Percentiles rank a stretch among this genome's conserved stretches.
phyloP scores from a whole-genome alignment of 1,284 basidiomycete species.

The Golubevia sp. region DNA sequence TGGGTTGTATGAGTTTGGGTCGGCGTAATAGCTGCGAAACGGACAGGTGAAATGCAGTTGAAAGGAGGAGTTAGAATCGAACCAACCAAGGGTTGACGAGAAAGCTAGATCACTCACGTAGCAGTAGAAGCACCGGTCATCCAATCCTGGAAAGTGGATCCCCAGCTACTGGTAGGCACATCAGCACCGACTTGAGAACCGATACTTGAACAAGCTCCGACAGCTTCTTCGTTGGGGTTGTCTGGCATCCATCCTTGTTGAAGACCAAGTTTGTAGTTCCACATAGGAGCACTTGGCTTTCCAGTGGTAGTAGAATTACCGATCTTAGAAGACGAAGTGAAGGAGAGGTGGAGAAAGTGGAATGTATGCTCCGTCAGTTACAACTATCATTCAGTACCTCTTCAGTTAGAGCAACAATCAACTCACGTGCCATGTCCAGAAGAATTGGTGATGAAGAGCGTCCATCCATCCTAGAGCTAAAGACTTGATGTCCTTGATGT shows the following conservation, averaged over 20 bases:
- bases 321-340: conserved; percentile 5
- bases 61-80: too few species aligned
- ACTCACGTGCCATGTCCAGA: conserved; percentile 16
- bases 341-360: too few species aligned
- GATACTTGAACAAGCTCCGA: conserved; percentile 20
- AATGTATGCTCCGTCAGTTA: too few species aligned
- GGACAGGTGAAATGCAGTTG: too few species aligned
- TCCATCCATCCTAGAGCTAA: conserved; percentile 35
- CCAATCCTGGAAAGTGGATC: conserved; percentile 21
- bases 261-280: conserved; percentile 18
- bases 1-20: conserved; percentile 8
- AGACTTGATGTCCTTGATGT: conserved; percentile 17
- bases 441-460: conserved; percentile 32
- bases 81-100: too few species aligned
- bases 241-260: conserved; percentile 20
- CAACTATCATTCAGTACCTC: too few species aligned
- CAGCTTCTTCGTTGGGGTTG: conserved; percentile 10
- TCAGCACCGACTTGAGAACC: conserved; percentile 9
- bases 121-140: conserved; percentile 27
- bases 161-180: conserved; percentile 21
- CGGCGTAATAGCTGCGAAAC: conserved; percentile 13
- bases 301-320: conserved; percentile 25
- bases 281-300: conserved; percentile 21
- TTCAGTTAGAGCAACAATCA: too few species aligned
- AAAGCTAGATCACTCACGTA: too few species aligned